Evolutionary conservation across 495 filamentous ascomycete genomes (phyloP).

Genomic region (Elasticomyces elasticus): DNA sequence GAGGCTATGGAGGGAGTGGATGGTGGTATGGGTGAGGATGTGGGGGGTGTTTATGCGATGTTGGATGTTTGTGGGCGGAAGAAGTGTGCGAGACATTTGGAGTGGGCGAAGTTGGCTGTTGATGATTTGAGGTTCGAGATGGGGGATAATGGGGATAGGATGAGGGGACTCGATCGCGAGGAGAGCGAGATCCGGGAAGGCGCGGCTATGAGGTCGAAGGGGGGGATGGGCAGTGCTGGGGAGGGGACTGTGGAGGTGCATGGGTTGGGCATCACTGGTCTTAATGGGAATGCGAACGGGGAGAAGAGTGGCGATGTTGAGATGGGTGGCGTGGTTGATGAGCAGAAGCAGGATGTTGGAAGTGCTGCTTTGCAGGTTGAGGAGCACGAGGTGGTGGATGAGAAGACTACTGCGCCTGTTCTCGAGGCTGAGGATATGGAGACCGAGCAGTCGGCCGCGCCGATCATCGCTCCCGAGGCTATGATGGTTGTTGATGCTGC

Average conservation of each 20-base stretch:
- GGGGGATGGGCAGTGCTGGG: background rate
- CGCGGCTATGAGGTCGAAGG: conserved; percentile 20
- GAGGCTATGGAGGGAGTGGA: conserved; percentile 4
- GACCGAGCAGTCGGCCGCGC: background rate
- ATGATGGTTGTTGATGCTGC: background rate
- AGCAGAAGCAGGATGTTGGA: background rate
- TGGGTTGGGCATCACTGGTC: background rate
- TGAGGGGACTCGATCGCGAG: conserved; percentile 30
- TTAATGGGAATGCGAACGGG: background rate
- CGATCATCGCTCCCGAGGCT: background rate
- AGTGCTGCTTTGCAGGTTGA: background rate
- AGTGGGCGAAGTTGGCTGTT: conserved; percentile 34
- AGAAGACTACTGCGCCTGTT: background rate
- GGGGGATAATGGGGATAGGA: conserved; percentile 29
- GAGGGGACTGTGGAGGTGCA: conserved; percentile 16
- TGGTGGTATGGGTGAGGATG: conserved; percentile 9
- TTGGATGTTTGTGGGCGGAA: conserved; percentile 28
- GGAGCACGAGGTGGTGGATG: background rate
- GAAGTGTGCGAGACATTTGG: conserved; percentile 31
- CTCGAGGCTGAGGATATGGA: background rate
- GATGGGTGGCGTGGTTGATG: background rate
- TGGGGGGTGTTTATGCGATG: conserved; percentile 1
- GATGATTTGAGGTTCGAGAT: conserved; percentile 34
- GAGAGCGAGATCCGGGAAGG: conserved; percentile 29
- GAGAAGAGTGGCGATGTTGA: background rate